Evolutionary conservation across 1,139 yeast genomes (phyloP).

Genomic region (Geotrichum bryndzae): DNA sequence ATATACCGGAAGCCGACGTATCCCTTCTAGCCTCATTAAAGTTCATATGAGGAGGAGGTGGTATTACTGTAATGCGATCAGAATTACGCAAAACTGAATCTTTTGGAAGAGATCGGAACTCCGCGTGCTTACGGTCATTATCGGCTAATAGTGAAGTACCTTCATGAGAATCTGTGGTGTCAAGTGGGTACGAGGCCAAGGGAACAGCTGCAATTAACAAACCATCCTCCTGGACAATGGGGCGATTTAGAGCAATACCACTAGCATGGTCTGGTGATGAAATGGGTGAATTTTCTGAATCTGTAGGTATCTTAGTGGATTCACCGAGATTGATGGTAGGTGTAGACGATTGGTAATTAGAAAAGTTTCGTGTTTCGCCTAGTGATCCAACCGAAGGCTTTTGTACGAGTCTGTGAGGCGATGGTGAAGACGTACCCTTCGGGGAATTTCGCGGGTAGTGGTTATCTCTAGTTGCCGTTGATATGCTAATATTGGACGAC

Average conservation of each 20-base stretch:
- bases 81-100: neutral
- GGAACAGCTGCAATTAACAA: conserved; percentile 1
- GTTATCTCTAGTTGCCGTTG: conserved; percentile 6
- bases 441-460: conserved; percentile 7
- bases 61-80: neutral
- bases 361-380: conserved; percentile 10
- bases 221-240: conserved; percentile 2
- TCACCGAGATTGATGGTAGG: neutral
- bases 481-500: conserved; percentile 8
- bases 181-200: neutral
- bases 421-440: neutral
- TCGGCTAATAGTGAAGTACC: neutral
- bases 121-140: neutral
- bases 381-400: conserved; percentile 6
- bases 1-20: neutral
- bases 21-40: neutral
- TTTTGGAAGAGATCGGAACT: neutral
- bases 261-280: neutral
- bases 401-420: conserved; percentile 8
- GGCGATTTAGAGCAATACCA: conserved; percentile 13
- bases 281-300: neutral
- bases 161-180: neutral
- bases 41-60: neutral
- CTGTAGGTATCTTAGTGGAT: neutral
- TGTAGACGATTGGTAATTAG: conserved; percentile 3